Evolutionary conservation across 495 filamentous ascomycete genomes (phyloP), one percentile per base, ranked within the genome.

Genomic region (Tuber microsphaerosporum): DNA sequence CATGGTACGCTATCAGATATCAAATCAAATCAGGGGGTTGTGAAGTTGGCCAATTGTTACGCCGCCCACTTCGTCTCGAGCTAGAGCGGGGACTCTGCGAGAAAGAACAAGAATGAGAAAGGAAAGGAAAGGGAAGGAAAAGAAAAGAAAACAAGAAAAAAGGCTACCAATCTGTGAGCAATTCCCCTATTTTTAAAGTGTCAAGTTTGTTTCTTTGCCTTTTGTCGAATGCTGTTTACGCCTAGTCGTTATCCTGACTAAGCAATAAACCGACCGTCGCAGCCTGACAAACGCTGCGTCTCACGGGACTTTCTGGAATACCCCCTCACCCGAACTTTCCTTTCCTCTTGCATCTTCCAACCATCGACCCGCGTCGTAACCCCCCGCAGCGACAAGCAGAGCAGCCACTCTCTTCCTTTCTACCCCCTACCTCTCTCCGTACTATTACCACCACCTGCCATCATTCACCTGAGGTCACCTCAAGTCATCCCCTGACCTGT

Each of bases 321-420:
- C 75, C 77, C 77, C 77, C 77, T 79, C 77, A 79, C 77, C 77
- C 46, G 65, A 48, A 79, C 77, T 75, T 79, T 77, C 76, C 77
- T 79, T 48, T 75, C 56, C 76, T 79, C 77, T 76, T 79, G 77
- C 77, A 79, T 79, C 77, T 72, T 69, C 77, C 77, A 79, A 79
- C 77, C 77, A 79, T 79, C 77, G 7, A 79, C 77, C 73, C 77
- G 77, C 77, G 77, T 79, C 73, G 77, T 75, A 79, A 79, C 77
- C 78, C 76, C 77, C 77, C 48, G 48, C 48, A 56, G 77, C 77
- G 75, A 17, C 56, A 65, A 31, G 56, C 56, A 26, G 56, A 65
- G 14, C 56, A 31, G 76, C 76, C 76, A 79, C 77, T 79, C 56
- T 65, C 56, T 65, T 26, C 56, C 56, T 26, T 65, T 65, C 56